Base-by-base conservation (phyloP, 768 basidiomycete species). In the Podaxis rugospora region DNA sequence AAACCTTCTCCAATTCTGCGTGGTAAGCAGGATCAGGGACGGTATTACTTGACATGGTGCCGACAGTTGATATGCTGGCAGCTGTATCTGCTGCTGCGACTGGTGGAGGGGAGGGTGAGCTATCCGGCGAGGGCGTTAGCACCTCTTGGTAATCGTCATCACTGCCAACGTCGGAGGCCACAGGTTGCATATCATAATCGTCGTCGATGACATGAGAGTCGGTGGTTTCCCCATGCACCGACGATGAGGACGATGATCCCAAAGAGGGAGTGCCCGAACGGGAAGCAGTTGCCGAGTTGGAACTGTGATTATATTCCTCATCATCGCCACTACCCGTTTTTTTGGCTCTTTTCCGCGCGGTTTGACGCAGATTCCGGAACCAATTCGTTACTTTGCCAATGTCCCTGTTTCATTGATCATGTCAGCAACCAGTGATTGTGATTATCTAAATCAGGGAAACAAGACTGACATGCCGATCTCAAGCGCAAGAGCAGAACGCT, bases 351-450 rank as follows among this genome's bases (percentile, higher is more conserved):
- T 86, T 91, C 46, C 90, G 76, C n/a, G 90, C 81, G 16, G 88
- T 89, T 74, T 93, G 90, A 39, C 90, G 83, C 60, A 92, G 79
- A 69, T 93, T 93, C 37, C 90, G 80, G 79, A 92, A 92, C 90
- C 90, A 93, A 70, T 93, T 93, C 16, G 90, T 91, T 55, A 93
- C 90, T 73, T 90, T 91, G 64, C 86, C 87, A 59, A 92, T 72
- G 72, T 93, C 90, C 90, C 84, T 87, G 67, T 62, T 59, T 63
- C 59, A 57, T 68, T 61, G 61, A 66, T 36, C 55, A 66, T 42
- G 61, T 59, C 58, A 65, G 47, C 57, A 61, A 55, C 55, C 51
- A 53, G 47, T 36, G 56, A 66, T 50, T 36, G 52, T 55, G 32
- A 65, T 66, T 55, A 56, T 63, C 65, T 50, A 55, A 51, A 65